Evolutionary conservation across 129 eudicot species (phyloP).

Genomic region (Helichrysum umbraculigerum): DNA sequence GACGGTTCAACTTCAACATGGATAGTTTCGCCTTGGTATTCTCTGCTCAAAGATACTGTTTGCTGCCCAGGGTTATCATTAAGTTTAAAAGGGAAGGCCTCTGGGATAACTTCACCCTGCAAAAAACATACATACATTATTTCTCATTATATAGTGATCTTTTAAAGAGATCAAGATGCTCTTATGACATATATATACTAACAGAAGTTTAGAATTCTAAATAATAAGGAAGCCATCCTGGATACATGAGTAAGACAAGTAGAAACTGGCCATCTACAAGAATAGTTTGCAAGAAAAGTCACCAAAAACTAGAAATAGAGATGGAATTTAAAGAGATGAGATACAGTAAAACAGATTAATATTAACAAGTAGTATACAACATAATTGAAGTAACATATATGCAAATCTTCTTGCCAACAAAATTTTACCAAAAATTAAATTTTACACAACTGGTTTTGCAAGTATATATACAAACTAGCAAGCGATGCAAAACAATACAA

Average conservation of each 20-base stretch:
- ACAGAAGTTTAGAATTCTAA: not conserved
- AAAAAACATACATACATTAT: not conserved
- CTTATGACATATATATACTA: not conserved
- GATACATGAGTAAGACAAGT: not conserved
- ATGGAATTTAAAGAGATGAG: too few species aligned
- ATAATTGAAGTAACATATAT: too few species aligned
- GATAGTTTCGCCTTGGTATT: conserved; percentile 73
- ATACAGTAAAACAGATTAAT: too few species aligned
- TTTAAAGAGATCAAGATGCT: not conserved
- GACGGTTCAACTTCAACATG: conserved; percentile 77
- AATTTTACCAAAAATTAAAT: too few species aligned
- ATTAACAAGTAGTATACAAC: too few species aligned
- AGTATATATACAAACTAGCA: too few species aligned
- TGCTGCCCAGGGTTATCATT: conserved; percentile 65
- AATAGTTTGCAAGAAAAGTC: too few species aligned
- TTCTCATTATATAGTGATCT: not conserved
- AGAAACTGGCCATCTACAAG: not conserved
- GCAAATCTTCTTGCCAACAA: too few species aligned
- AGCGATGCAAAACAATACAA: too few species aligned
- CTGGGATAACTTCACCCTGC: conserved; percentile 60
- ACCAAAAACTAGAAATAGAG: too few species aligned
- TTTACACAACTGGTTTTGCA: too few species aligned
- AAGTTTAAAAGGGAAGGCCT: conserved; percentile 69
- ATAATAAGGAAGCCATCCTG: not conserved
- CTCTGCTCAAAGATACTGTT: conserved; percentile 63